Evolutionary conservation across 352 stramenopile genomes (phyloP), one percentile per base, ranked within the genome.

Genomic region (Globisporangium mamillatum): DNA sequence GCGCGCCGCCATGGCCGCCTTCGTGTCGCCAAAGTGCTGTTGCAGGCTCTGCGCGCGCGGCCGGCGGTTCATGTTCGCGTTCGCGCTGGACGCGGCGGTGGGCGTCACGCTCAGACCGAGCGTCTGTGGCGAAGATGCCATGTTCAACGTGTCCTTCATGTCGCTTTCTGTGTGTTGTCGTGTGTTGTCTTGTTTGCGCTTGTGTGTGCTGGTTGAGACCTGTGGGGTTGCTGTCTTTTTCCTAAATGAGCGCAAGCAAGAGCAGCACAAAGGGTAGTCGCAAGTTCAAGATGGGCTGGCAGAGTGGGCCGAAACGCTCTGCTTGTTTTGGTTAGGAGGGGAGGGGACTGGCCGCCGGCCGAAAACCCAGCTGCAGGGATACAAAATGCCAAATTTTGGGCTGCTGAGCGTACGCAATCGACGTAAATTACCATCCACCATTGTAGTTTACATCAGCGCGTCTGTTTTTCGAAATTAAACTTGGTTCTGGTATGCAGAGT

Each of bases 31-130:
- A 60, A 83, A 79, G 32, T 62, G 56, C 62, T 82, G 74, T 54
- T 89, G 80, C 77, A 89, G 71, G 53, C 75, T 87, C 71, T 86
- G 78, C 4, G 81, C 72, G 57, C 78, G 78, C 20, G 79, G 78
- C 38, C 80, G 79, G 46, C 79, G 76, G 64, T 67, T 73, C 48
- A 48, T 66, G 66, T 56, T 72, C 1, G 16, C 34, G 60, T 60
- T 72, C 9, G 8, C 20, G 50, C 9, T 67, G 3, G 18, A 25
- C 1, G n/a, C 54, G 10, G n/a, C 54, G 10, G 63, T 60, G 7
- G 63, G 67, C 62, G 61, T 67, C 54, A 72, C 53, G 36, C 59
- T 64, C 20, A 53, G n/a, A 10, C 63, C 50, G 32, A 60, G 14
- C 32, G 34, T 34, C 41, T 25, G 63, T 25, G 41, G 25, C 18